Percentiles rank a stretch among this genome's conserved stretches.
phyloP scores from a whole-genome alignment of 179 eudicot species.

The Nepenthes alata region DNA sequence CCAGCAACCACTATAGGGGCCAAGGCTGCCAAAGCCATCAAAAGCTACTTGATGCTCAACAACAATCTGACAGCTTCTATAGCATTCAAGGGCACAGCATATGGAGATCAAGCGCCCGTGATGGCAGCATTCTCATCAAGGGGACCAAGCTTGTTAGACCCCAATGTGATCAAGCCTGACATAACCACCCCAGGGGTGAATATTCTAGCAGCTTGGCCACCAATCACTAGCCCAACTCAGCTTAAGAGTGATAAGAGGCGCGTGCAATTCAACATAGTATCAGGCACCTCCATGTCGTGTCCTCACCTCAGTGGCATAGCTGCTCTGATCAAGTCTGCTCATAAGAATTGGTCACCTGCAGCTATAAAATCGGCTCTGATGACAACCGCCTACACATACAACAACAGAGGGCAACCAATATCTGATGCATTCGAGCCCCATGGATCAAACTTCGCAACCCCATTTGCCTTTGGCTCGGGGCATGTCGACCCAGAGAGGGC shows the following conservation, averaged over 20 bases:
- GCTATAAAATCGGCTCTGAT: slow-evolving; percentile 67
- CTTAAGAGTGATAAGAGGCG: slow-evolving; percentile 45
- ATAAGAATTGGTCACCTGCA: slow-evolving; percentile 62
- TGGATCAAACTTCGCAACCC: slow-evolving; percentile 35
- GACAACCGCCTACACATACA: slow-evolving; percentile 52
- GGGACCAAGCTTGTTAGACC: slow-evolving; percentile 57
- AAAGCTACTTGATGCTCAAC: slow-evolving; percentile 17
- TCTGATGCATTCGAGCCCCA: slow-evolving; percentile 30
- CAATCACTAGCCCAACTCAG: slow-evolving; percentile 45
- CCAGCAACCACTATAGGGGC: slow-evolving; percentile 62
- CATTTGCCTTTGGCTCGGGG: slow-evolving; percentile 63
- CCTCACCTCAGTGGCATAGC: slow-evolving; percentile 70
- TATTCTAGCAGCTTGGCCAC: slow-evolving; percentile 80
- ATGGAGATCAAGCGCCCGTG: slow-evolving; percentile 47
- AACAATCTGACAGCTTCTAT: slow-evolving; percentile 35
- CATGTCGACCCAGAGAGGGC: slow-evolving; percentile 61
- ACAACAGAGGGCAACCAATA: slow-evolving; percentile 29
- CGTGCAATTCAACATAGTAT: slow-evolving; percentile 45
- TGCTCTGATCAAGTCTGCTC: slow-evolving; percentile 44
- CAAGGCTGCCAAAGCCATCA: slow-evolving; percentile 31
- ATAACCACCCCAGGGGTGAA: slow-evolving; percentile 65
- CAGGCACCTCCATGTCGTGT: slow-evolving; percentile 82
- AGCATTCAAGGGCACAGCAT: slow-evolving; percentile 35
- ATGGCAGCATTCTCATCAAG: slow-evolving; percentile 73
- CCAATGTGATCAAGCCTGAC: slow-evolving; percentile 57